Percentiles rank a stretch among this genome's conserved stretches.
phyloP scores from a whole-genome alignment of 345 rosid species.

The Populus tremula region DNA sequence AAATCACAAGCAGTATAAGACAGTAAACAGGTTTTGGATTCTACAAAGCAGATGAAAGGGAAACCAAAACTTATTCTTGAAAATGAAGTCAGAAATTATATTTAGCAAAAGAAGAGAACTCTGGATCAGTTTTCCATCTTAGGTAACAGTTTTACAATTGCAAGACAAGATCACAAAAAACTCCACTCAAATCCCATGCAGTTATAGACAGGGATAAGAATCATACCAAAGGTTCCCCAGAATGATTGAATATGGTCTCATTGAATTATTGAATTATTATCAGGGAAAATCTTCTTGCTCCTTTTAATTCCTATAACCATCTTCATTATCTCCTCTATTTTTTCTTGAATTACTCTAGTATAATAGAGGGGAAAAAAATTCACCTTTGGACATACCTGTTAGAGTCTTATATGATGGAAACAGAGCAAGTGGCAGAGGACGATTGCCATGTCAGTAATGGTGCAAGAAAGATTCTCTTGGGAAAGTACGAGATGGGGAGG shows the following conservation, averaged over 20 bases:
- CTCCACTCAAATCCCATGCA: neutral
- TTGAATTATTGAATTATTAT: neutral
- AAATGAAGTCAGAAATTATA: neutral
- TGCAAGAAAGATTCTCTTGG: constrained; percentile 9
- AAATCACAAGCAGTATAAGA: neutral
- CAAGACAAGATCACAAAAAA: neutral
- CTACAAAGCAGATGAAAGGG: neutral
- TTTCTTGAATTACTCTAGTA: neutral
- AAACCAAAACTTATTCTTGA: neutral
- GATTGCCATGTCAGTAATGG: neutral
- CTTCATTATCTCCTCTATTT: neutral
- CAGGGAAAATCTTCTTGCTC: neutral
- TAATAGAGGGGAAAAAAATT: too few relatives aligned
- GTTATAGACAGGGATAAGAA: constrained; percentile 14
- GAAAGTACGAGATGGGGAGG: constrained; percentile 24
- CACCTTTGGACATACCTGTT: neutral
- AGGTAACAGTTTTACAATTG: neutral
- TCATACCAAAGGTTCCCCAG: constrained; percentile 47
- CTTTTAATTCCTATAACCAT: neutral
- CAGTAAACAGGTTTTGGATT: neutral
- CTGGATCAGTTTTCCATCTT: neutral
- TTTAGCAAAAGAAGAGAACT: constrained; percentile 1
- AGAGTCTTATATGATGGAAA: neutral
- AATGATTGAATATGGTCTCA: neutral
- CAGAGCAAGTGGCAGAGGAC: neutral